Base-by-base conservation (phyloP, 1,284 basidiomycete species). In the Psilocybe mexicana region DNA sequence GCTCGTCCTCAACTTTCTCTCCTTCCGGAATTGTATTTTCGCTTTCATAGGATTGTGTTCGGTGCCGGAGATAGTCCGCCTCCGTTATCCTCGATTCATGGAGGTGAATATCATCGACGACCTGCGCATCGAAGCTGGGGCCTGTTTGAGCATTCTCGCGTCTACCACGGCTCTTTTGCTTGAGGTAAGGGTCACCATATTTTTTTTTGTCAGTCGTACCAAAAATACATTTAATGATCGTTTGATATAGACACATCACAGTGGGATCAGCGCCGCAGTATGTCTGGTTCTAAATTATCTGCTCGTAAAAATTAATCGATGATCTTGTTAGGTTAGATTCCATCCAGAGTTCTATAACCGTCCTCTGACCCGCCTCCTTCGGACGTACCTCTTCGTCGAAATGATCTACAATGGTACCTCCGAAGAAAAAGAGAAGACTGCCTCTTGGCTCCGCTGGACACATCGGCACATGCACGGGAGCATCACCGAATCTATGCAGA, bases 321-420 rank as follows among this genome's bases (percentile, higher is more conserved):
- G n/a, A 12, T 12, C 38, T n/a, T 11, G 4, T 18, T n/a, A 52
- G 50, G 50, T 52, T 26, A 38, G 43, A 43, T 43, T 26, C 5
- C 50, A 52, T 23, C 18, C 50, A 2, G 50, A 52, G 2, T 52
- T 52, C 23, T 52, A 52, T 25, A 52, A 14, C n/a, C 50, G 50
- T 4, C 50, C 50, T 26, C 38, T 52, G 11, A 43, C 40, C 0
- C 50, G 50, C 6, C 40, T 52, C 4, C 36, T 52, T 12, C 23
- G 50, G 23, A 52, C 50, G 6, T 43, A 6, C 23, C 40, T 52
- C 10, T 43, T 52, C 14, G 50, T 43, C 1, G 50, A 52, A 12
- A 28, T 52, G 24, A 25, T 28, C 3, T 43, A 28, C 40, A 52
- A 52, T 25, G 50, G 50, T 8, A 52, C 50, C 1, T 52, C 50